Evolutionary conservation across 2,329 filamentous ascomycete species (phyloP).

Genomic region (Pseudogymnoascus sp.): DNA sequence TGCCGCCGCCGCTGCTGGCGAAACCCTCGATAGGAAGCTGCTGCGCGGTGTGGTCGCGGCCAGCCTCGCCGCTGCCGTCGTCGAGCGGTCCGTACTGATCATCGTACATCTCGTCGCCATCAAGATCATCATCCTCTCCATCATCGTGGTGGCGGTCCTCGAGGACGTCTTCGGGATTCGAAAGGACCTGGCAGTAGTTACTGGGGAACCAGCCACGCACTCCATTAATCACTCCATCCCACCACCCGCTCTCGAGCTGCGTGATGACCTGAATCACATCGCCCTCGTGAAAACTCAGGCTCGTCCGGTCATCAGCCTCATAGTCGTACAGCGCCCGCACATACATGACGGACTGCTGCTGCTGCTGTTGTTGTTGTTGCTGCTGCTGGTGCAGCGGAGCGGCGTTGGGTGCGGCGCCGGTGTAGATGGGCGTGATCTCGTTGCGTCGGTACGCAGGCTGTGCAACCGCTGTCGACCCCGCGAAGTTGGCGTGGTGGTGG

Average conservation of each 20-base stretch:
- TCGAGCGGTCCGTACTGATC: conserved; percentile 44
- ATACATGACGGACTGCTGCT: conserved; percentile 53
- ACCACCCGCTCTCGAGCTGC: conserved; percentile 96
- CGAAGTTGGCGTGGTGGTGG: background rate
- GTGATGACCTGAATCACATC: conserved; percentile 98
- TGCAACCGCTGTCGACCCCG: conserved; percentile 11
- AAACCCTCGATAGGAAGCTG: conserved; percentile 19
- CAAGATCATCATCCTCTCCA: conserved; percentile 56
- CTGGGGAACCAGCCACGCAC: conserved; percentile 98
- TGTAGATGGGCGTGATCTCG: conserved; percentile 44
- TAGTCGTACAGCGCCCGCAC: conserved; percentile 97
- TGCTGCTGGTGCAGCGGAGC: conserved; percentile 27
- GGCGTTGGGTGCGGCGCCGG: conserved; percentile 50
- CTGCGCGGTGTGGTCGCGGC: conserved; percentile 45
- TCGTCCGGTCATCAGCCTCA: conserved; percentile 93
- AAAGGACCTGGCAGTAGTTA: conserved; percentile 91
- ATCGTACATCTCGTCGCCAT: conserved; percentile 57
- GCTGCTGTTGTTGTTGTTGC: background rate
- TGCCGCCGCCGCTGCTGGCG: conserved; percentile 48
- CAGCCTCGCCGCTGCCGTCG: conserved; percentile 56
- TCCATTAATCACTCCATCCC: conserved; percentile 96
- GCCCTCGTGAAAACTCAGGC: conserved; percentile 91
- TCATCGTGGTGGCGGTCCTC: conserved; percentile 56
- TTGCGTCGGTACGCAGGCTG: conserved; percentile 16
- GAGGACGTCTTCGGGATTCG: conserved; percentile 62